Conservation (phyloP, 1,284 basidiomycete genomes). For the Tilletiaria anomala region DNA sequence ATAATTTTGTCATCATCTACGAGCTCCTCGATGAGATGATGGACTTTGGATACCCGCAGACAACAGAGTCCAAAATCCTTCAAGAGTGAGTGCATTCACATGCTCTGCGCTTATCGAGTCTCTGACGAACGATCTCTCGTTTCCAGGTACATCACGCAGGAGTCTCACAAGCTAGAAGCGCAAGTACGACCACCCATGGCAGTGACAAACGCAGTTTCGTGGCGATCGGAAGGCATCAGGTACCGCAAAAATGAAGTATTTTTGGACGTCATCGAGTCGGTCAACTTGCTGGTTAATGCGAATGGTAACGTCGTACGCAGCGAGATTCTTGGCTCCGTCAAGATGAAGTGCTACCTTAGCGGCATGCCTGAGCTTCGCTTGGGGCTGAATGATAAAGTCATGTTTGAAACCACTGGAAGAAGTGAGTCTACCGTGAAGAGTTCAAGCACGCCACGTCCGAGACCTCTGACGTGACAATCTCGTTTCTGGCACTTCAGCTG, state of each 20-base stretch:
- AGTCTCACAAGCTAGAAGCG: slow-evolving; percentile 95
- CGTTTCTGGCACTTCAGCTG: too few relatives aligned
- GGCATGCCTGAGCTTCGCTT: slow-evolving; percentile 96
- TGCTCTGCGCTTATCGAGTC: slow-evolving; percentile 61
- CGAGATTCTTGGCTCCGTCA: slow-evolving; percentile 90
- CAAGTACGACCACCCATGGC: slow-evolving; percentile 91
- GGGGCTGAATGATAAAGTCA: slow-evolving; percentile 97
- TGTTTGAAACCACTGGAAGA: slow-evolving; percentile 93
- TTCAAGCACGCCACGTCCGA: too few relatives aligned
- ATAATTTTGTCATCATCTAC: slow-evolving; percentile 95
- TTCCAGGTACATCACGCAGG: slow-evolving; percentile 88
- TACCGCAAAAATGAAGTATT: slow-evolving; percentile 99
- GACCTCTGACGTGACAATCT: too few relatives aligned
- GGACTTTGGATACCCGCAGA: slow-evolving; percentile 99
- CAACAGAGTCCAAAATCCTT: slow-evolving; percentile 96
- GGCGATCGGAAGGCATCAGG: slow-evolving; percentile 92
- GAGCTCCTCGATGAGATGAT: slow-evolving; percentile 98
- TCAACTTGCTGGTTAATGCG: slow-evolving; percentile 90
- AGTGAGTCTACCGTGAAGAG: too few relatives aligned
- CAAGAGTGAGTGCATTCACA: slow-evolving; percentile 79
- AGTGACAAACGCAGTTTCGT: slow-evolving; percentile 95
- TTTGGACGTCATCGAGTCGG: slow-evolving; percentile 92
- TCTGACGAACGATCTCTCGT: slow-evolving; percentile 45
- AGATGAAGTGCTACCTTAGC: slow-evolving; percentile 98
- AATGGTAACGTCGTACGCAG: slow-evolving; percentile 93